Conservation (phyloP, 208 protist genomes). For the Acanthamoeba castellanii region DNA sequence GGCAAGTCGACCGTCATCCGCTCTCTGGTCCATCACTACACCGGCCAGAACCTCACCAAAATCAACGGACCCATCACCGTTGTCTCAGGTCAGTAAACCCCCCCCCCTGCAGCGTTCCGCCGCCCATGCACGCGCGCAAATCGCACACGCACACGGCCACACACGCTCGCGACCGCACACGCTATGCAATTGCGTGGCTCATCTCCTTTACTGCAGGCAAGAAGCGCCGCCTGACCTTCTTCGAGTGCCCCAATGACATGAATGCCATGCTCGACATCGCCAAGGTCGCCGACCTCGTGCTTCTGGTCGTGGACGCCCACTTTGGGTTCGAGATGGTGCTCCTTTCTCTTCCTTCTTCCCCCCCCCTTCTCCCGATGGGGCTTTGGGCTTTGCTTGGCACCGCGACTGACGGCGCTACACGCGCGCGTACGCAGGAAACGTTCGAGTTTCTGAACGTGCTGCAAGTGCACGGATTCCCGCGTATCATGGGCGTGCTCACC, state of each 20-base stretch:
- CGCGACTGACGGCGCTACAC: neutral
- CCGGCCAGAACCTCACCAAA: slow-evolving; percentile 92
- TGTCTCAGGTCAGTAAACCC: slow-evolving; percentile 92
- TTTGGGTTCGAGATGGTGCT: slow-evolving; percentile 99
- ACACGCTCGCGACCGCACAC: neutral
- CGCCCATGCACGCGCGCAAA: no score
- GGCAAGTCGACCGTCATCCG: slow-evolving; percentile 98
- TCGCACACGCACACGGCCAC: no score
- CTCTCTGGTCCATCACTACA: slow-evolving; percentile 99
- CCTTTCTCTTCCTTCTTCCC: neutral
- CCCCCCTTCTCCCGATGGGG: neutral
- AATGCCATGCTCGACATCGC: slow-evolving; percentile 99
- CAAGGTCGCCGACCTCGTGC: slow-evolving; percentile 98
- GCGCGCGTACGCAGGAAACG: slow-evolving; percentile 95
- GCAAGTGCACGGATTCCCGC: slow-evolving; percentile 98
- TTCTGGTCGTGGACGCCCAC: slow-evolving; percentile 98
- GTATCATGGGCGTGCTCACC: slow-evolving; percentile 99
- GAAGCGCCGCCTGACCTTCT: slow-evolving; percentile 97
- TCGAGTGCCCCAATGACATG: slow-evolving; percentile 98
- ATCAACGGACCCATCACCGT: slow-evolving; percentile 98
- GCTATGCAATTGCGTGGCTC: neutral
- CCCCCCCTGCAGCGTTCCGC: no score
- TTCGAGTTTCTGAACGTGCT: slow-evolving; percentile 99
- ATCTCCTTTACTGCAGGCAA: slow-evolving; percentile 87
- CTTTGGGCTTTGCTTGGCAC: neutral